Conservation (phyloP, 352 stramenopile genomes). For the Bremia lactucae region DNA sequence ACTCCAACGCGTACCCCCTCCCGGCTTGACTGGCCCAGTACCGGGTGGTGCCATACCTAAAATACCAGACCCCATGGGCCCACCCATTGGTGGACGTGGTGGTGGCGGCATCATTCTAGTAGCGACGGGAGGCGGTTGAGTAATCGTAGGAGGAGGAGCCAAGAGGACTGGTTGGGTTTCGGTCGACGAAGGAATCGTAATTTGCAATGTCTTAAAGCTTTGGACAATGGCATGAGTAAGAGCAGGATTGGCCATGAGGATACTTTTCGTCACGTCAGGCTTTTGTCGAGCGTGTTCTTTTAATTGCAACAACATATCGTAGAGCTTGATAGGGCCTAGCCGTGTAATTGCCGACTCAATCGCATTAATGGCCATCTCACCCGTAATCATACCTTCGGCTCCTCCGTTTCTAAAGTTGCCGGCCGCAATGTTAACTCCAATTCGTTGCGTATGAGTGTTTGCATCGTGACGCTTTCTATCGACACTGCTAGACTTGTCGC, state of each 20-base stretch:
- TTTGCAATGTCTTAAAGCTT: constrained; percentile 77
- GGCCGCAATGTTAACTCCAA: constrained; percentile 14
- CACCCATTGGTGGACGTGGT: constrained; percentile 21
- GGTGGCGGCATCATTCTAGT: constrained; percentile 29
- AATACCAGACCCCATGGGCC: constrained; percentile 23
- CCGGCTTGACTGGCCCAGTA: constrained; percentile 27
- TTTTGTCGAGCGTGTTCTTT: constrained; percentile 72
- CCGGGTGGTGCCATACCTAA: constrained; percentile 36
- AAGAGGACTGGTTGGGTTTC: constrained; percentile 50
- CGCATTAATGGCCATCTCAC: constrained; percentile 66
- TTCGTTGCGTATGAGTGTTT: constrained; percentile 9
- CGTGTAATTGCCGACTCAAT: constrained; percentile 65
- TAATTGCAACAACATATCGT: constrained; percentile 72
- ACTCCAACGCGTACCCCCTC: constrained; percentile 55
- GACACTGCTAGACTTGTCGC: constrained; percentile 36
- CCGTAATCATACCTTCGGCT: constrained; percentile 35
- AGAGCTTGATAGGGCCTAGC: constrained; percentile 66
- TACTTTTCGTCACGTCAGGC: constrained; percentile 66
- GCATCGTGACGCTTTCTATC: constrained; percentile 22
- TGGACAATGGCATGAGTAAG: constrained; percentile 80
- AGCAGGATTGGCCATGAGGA: constrained; percentile 62
- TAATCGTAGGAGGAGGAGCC: constrained; percentile 22
- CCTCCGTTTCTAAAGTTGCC: constrained; percentile 19
- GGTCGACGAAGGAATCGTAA: constrained; percentile 50
- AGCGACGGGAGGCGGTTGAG: constrained; percentile 20